Percentiles rank a stretch among this genome's conserved stretches.
phyloP scores from a whole-genome alignment of 768 basidiomycete species.

The Roridomyces roridus region DNA sequence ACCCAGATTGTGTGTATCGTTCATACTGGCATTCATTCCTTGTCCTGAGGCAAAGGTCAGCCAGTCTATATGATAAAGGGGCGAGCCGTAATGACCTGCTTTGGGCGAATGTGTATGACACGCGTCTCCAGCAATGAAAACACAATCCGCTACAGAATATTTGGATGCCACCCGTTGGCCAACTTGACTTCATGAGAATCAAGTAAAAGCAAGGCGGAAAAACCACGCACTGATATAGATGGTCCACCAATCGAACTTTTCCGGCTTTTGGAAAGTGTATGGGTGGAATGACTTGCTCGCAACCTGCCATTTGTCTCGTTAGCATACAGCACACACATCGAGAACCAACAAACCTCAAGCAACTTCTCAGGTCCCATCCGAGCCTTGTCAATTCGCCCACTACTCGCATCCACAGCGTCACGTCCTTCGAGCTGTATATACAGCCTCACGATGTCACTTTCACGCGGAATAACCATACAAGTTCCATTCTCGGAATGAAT shows the following conservation, averaged over 20 bases:
- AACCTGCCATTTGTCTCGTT: slow-evolving; percentile 40
- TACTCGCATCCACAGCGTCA: slow-evolving; percentile 48
- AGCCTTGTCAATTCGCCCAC: slow-evolving; percentile 60
- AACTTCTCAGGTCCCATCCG: slow-evolving; percentile 56
- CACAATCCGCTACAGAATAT: slow-evolving; percentile 64
- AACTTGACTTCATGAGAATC: slow-evolving; percentile 42
- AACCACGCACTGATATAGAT: slow-evolving; percentile 66
- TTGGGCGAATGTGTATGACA: slow-evolving; percentile 75
- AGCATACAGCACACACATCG: background rate
- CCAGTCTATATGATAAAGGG: too few relatives aligned
- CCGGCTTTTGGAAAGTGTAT: slow-evolving; percentile 53
- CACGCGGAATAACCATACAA: slow-evolving; percentile 78
- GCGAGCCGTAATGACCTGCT: slow-evolving; percentile 53
- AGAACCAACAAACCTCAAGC: slow-evolving; percentile 48
- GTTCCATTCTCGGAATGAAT: slow-evolving; percentile 76
- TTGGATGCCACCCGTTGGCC: slow-evolving; percentile 76
- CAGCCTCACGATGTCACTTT: slow-evolving; percentile 68
- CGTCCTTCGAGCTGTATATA: slow-evolving; percentile 71
- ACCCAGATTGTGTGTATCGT: slow-evolving; percentile 76
- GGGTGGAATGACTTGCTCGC: slow-evolving; percentile 63
- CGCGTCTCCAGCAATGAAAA: slow-evolving; percentile 82
- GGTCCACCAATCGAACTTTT: slow-evolving; percentile 74
- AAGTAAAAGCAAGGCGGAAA: background rate
- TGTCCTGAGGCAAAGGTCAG: slow-evolving; percentile 54
- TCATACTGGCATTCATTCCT: slow-evolving; percentile 82